Percentiles rank a stretch among this genome's conserved stretches.
Evolutionary conservation across 1,139 yeast species (phyloP).

Genomic region (Zygosaccharomyces sapae): DNA sequence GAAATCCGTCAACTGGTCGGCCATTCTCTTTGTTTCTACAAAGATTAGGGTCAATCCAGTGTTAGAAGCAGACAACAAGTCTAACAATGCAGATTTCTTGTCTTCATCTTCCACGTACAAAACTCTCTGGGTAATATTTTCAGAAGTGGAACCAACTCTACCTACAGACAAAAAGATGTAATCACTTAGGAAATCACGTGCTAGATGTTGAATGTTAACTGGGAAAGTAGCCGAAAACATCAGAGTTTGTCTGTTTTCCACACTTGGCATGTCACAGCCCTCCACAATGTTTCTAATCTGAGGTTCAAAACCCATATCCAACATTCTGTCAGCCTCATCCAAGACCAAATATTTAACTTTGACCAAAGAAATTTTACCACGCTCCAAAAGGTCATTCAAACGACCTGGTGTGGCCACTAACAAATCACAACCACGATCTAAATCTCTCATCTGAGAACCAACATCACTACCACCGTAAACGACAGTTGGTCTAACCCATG

Average conservation of each 20-base stretch:
- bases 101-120: conserved; percentile 93
- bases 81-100: conserved; percentile 87
- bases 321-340: conserved; percentile 99
- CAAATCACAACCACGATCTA: conserved; percentile 91
- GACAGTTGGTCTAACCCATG: conserved; percentile 96
- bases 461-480: conserved; percentile 99
- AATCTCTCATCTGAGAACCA: conserved; percentile 77
- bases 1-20: conserved; percentile 91
- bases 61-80: conserved; percentile 70
- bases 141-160: conserved; percentile 96
- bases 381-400: conserved; percentile 89
- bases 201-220: conserved; percentile 91
- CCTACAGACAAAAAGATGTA: conserved; percentile 96
- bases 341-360: conserved; percentile 91
- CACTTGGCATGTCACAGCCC: conserved; percentile 95
- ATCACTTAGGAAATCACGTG: conserved; percentile 93
- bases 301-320: conserved; percentile 99
- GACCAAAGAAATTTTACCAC: conserved; percentile 85
- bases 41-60: conserved; percentile 84
- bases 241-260: conserved; percentile 85
- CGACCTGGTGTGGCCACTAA: conserved; percentile 99
- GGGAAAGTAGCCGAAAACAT: conserved; percentile 99
- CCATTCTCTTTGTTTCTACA: conserved; percentile 98
- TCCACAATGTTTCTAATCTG: conserved; percentile 98
- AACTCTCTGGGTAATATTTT: conserved; percentile 92